Evolutionary conservation across 345 rosid species (phyloP), one percentile per base, ranked within the genome.

Genomic region (Anacardium occidentale): DNA sequence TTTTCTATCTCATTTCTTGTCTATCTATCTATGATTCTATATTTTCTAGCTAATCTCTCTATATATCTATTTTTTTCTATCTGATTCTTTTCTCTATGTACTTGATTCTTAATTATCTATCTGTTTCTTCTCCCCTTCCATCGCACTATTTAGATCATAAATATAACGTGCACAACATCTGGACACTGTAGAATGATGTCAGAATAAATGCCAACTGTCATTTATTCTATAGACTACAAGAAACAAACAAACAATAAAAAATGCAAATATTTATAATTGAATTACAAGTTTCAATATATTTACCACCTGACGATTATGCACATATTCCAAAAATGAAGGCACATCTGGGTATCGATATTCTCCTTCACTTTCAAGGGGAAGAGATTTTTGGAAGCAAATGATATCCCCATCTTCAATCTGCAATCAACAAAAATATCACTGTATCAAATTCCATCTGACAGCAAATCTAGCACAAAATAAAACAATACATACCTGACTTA

Each of bases 341-440:
- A 95, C 91, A 62, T 91, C 85, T 24, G 94, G 96, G 82, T 90
- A 91, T 32, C 73, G 82, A 65, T 70, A 83, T 63, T 83, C 88
- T 74, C 75, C 88, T 75, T 84, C 91, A 74, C 78, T 74, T 77
- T 84, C 85, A 52, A 61, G 68, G 62, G 85, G 78, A 69, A 81
- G 68, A 74, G 83, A 68, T 80, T 91, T 95, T 85, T 95, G 99
- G 84, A 85, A 95, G 86, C 98, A 95, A 63, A 95, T 88, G 68
- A 95, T 90, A 73, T 95, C 99, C 63, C 99, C 98, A 82, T 95
- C 99, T 87, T 93, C 98, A 76, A 93, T 82, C 96, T 89, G 86
- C 73, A 80, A 64, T 61, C 11, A 14, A 66, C 59, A 62, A 32
- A 32, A 12, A 58, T 74, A 66, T 37, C 68, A 52, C 34, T 11